Evolutionary conservation across 495 filamentous ascomycete species (phyloP), one percentile per base, ranked within the genome.

Genomic region (Acidomyces sp.): DNA sequence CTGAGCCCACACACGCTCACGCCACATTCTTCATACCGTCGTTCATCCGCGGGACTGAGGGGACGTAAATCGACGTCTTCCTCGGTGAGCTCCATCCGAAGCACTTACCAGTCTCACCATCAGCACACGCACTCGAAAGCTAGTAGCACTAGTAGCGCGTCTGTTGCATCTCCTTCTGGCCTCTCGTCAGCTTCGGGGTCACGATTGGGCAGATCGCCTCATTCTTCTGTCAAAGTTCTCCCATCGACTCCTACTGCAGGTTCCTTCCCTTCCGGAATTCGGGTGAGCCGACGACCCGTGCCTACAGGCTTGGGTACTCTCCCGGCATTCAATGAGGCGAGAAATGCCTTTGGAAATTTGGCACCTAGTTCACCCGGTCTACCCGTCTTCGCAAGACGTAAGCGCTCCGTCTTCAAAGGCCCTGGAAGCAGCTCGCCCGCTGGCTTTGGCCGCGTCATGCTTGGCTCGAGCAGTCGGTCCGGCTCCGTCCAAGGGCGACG

Each of bases 31-130:
- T 86, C 82, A 2, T 80, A 87, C 48, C 73, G 87, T 22, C 82
- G 81, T 17, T 66, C 72, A 30, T 77, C 77, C 6, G 74, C 71
- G 17, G 84, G 82, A 29, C 69, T 96, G 15, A 76, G 88, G 16
- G 92, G 90, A 22, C 74, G 90, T 43, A 96, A 94, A 58, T 95
- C 88, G 2, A 96, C 90, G 3, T 95, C 88, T 4, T 94, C 86
- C 2, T 96, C 90, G 7, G 75, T 97, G 16, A 93, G 85, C 12
- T 93, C 85, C 0, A 78, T 96, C 45, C 78, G 88, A 31, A 90
- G 82, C 31, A 83, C 96, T 51, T 62, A 60, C 40, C 55, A 62
- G 23, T 7, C 12, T 22, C 13, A 33, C 19, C 86, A 93, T 52
- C 85, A 92, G 58, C 86, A 93, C 55, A 74, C 78, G 19, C 90